Conservation (phyloP, 2,329 filamentous ascomycete genomes). For the Boeremia exigua region DNA sequence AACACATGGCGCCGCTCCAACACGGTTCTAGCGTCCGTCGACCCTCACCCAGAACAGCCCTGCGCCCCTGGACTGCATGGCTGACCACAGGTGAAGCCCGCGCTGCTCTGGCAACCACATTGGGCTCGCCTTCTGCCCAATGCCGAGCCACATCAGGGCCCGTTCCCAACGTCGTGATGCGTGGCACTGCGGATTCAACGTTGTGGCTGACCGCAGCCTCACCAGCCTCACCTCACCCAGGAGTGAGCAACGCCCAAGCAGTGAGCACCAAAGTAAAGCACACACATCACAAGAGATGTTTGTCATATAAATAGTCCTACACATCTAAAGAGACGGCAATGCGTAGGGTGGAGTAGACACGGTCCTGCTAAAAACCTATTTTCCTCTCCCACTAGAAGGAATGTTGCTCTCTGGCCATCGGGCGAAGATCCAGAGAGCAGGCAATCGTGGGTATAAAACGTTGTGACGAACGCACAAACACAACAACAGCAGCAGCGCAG, state of each 20-base stretch:
- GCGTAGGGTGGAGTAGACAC: conserved; percentile 61
- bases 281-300: conserved; percentile 45
- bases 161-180: too few relatives aligned
- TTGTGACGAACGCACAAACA: too few relatives aligned
- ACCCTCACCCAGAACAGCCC: conserved; percentile 7
- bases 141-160: too few relatives aligned
- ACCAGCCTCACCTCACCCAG: too few relatives aligned
- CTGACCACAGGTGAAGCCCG: not conserved
- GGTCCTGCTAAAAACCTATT: conserved; percentile 59
- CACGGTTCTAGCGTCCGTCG: conserved; percentile 10
- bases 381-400: conserved; percentile 59
- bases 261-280: too few relatives aligned
- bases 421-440: conserved; percentile 55
- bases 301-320: conserved; percentile 58
- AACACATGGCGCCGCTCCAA: conserved; percentile 19
- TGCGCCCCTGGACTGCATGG: conserved; percentile 3
- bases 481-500: not conserved
- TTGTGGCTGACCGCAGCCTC: too few relatives aligned
- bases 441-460: conserved; percentile 54
- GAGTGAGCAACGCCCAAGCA: not conserved
- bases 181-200: too few relatives aligned
- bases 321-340: conserved; percentile 47
- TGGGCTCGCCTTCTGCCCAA: too few relatives aligned
- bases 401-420: conserved; percentile 58
- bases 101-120: conserved; percentile 2